Evolutionary conservation across 1,284 basidiomycete species (phyloP), one percentile per base, ranked within the genome.

Genomic region (Leccinum variabile): DNA sequence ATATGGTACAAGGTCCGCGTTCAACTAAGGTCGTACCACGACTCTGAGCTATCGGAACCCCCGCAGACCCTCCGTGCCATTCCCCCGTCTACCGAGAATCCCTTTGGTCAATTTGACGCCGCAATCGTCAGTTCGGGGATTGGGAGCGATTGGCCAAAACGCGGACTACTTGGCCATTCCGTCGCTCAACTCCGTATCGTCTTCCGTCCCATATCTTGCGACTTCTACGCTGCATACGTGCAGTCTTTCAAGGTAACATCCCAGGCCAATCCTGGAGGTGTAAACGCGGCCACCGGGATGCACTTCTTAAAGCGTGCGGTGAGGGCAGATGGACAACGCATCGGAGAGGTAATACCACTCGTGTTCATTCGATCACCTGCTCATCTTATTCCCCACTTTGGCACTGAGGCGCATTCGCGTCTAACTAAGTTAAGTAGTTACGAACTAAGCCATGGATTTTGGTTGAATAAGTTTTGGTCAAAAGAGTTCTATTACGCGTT

Each of bases 1-100:
- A 33, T 64, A 30, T 65, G 64, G 59, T 37, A 56, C 18, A 65
- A 39, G 4, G 9, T 65, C 10, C 11, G 13, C 9, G n/a, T 56
- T 2, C 63, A 65, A 10, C 53, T 57, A 13, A 54, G 8, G 39
- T 33, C 14, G 2, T 65, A 61, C 49, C 59, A 65, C n/a, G 14
- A 39, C 14, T 5, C 39, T 39, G 39, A 28, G 44, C 39, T 39
- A 22, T 16, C 1, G 18, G 37, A 56, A 10, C 11, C 30, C 3
- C 37, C 22, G 4, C 64, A 65, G 39, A 54, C 59, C 9, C 44
- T 61, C 13, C 11, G n/a, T 30, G 46, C 56, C 2, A n/a, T 30
- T 14, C 56, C 59, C 10, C 49, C 59, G n/a, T 57, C 53, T 2
- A 16, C 7, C 2, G 4, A 14, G 0, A 39, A 59, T 39, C 57